Evolutionary conservation across 75 land plant species (phyloP).

Genomic region (Picea glauca): DNA sequence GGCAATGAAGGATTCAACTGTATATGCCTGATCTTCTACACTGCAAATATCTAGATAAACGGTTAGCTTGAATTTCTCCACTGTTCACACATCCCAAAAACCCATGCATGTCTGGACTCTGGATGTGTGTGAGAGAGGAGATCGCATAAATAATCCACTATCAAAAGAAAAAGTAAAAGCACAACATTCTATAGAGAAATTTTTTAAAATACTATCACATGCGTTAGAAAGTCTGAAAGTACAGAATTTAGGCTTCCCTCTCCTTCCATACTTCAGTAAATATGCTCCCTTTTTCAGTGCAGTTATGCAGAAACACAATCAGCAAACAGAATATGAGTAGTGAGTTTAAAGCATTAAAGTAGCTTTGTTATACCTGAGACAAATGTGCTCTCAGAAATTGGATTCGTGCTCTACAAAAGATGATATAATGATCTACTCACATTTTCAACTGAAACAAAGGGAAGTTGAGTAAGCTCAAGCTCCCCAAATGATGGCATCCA

Average conservation of each 20-base stretch:
- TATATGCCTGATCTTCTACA: background rate
- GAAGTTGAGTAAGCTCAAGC: background rate
- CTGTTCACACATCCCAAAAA: background rate
- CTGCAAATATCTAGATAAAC: background rate
- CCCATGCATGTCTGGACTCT: too few species aligned
- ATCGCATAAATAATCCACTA: background rate
- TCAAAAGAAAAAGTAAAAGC: background rate
- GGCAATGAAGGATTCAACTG: background rate
- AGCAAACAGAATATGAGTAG: background rate
- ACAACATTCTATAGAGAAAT: background rate
- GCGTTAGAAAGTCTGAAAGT: conserved; percentile 80
- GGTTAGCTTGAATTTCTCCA: background rate
- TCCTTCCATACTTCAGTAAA: conserved; percentile 71
- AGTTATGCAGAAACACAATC: conserved; percentile 30
- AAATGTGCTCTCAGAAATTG: background rate
- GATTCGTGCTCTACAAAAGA: background rate
- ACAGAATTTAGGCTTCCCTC: conserved; percentile 83
- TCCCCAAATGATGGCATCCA: background rate
- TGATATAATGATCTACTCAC: background rate
- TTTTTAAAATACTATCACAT: conserved; percentile 11
- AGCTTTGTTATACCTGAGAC: background rate
- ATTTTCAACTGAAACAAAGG: background rate
- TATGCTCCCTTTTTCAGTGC: conserved; percentile 69
- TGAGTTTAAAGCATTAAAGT: background rate
- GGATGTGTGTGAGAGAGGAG: background rate